Evolutionary conservation across 441 rosid species (phyloP).

Genomic region (Adansonia gregorii): DNA sequence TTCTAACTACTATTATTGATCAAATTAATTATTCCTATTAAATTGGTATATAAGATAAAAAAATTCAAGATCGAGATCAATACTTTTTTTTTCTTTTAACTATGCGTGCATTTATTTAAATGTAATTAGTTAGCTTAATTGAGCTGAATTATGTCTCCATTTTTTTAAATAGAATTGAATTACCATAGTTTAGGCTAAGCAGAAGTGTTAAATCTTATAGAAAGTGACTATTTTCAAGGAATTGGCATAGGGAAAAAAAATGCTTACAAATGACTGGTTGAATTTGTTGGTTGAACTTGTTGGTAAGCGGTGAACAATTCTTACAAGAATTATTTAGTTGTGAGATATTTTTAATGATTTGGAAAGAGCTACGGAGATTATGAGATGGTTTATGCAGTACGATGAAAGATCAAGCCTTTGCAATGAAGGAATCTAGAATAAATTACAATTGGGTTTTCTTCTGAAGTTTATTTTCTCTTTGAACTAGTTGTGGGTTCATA

Average conservation of each 20-base stretch:
- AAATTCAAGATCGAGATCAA: slow-evolving; percentile 13
- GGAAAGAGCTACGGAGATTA: not conserved
- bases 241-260: not conserved
- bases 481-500: not conserved
- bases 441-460: slow-evolving; percentile 17
- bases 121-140: slow-evolving; percentile 5
- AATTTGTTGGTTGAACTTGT: not conserved
- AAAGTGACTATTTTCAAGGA: not conserved
- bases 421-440: slow-evolving; percentile 4
- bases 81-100: not conserved
- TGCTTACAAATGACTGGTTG: not conserved
- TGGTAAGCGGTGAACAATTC: not conserved
- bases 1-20: not conserved
- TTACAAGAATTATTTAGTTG: not conserved
- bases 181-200: not conserved
- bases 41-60: not conserved
- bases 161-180: not conserved
- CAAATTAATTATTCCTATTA: not conserved
- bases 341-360: not conserved
- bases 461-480: slow-evolving; percentile 13
- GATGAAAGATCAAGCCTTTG: not conserved
- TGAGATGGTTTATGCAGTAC: not conserved
- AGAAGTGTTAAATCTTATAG: not conserved
- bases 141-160: slow-evolving; percentile 16
- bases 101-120: not conserved